Conservation (phyloP, 1,139 yeast genomes). For the Nakaseomyces kungkrabaensis region DNA sequence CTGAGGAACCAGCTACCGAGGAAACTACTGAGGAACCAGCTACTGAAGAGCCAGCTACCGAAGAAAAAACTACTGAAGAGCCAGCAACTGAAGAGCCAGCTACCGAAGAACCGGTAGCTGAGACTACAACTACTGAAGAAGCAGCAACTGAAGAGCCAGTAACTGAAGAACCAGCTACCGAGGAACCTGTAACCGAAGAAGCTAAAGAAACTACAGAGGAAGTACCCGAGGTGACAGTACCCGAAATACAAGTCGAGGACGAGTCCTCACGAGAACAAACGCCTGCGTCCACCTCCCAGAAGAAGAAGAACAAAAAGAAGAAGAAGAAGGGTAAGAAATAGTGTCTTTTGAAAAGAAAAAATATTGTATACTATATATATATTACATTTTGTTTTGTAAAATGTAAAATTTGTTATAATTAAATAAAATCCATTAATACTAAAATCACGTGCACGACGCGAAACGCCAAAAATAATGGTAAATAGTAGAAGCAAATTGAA, state of each 20-base stretch:
- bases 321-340: constrained; percentile 13
- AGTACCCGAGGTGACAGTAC: constrained; percentile 1
- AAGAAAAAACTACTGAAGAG: constrained; percentile 36
- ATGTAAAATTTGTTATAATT: too few relatives aligned
- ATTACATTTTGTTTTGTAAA: too few relatives aligned
- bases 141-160: neutral
- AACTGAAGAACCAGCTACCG: constrained; percentile 1
- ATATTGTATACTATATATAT: neutral
- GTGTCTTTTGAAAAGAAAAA: too few relatives aligned
- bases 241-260: constrained; percentile 5
- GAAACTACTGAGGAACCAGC: too few relatives aligned
- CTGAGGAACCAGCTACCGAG: too few relatives aligned
- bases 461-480: neutral
- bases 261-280: neutral
- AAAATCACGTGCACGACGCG: neutral
- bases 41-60: neutral
- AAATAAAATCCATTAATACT: too few relatives aligned
- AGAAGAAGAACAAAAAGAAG: constrained; percentile 13
- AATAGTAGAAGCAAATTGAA: neutral
- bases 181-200: neutral
- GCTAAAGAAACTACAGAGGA: constrained; percentile 29
- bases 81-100: constrained; percentile 31
- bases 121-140: neutral
- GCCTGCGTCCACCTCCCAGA: constrained; percentile 1
- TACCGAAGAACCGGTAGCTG: constrained; percentile 1